Percentiles rank a stretch among this genome's conserved stretches.
These are phyloP conservation scores for Chrysanthemum seticuspe DNA, from an alignment of 129 eudicot species.

Conservation along the genomic window DNA sequence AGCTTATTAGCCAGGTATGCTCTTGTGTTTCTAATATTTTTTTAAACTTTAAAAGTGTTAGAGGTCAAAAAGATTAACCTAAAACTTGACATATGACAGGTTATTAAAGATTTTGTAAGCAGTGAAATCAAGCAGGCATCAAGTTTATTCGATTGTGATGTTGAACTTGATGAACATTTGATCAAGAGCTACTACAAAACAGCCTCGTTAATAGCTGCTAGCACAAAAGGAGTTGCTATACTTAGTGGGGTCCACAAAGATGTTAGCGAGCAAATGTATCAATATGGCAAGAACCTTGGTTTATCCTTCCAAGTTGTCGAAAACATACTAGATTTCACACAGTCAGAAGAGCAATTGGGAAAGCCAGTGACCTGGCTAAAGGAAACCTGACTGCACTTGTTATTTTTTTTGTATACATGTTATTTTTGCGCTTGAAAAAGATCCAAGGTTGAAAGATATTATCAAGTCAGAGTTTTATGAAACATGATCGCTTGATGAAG, in stretches of 20 bases:
- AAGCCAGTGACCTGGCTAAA: conserved; percentile 92
- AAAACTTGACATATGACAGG: conserved; percentile 43
- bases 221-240: conserved; percentile 91
- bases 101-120: conserved; percentile 92
- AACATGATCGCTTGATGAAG: conserved; percentile 70
- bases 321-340: conserved; percentile 90
- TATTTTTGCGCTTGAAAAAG: conserved; percentile 74
- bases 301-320: conserved; percentile 91
- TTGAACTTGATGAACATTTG: conserved; percentile 74
- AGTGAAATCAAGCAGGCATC: conserved; percentile 97
- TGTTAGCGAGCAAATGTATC: conserved; percentile 73
- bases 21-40: not conserved
- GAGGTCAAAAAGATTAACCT: not conserved
- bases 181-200: conserved; percentile 93
- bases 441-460: conserved; percentile 55
- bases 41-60: not conserved
- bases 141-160: conserved; percentile 80
- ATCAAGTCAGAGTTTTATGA: conserved; percentile 84
- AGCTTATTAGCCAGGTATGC: conserved; percentile 89
- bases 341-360: conserved; percentile 86
- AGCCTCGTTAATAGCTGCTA: conserved; percentile 92
- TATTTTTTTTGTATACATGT: conserved; percentile 19
- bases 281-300: conserved; percentile 86
- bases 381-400: conserved; percentile 86
- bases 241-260: conserved; percentile 64